Percentiles rank a stretch among this genome's conserved stretches.
These are phyloP conservation scores for Lagenidium giganteum DNA, from an alignment of 352 stramenopile genomes.

Conservation along the genomic window DNA sequence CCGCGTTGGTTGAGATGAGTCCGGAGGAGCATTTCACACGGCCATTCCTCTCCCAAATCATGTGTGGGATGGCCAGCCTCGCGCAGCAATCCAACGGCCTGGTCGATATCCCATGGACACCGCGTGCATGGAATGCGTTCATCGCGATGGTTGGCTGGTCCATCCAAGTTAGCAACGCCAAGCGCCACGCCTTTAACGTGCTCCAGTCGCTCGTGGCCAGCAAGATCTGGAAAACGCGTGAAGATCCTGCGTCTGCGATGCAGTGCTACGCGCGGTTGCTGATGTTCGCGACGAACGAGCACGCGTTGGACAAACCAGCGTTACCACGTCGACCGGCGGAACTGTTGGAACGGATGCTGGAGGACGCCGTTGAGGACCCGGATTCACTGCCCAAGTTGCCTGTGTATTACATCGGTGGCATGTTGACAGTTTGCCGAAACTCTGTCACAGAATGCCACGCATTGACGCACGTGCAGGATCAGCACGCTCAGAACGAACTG, in stretches of 20 bases:
- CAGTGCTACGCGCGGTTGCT: slow-evolving; percentile 64
- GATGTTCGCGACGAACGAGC: slow-evolving; percentile 48
- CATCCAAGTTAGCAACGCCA: not conserved
- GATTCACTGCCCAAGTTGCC: too few relatives aligned
- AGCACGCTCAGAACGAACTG: too few relatives aligned
- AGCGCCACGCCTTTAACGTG: slow-evolving; percentile 54
- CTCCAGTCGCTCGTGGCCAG: slow-evolving; percentile 53
- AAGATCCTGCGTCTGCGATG: slow-evolving; percentile 46
- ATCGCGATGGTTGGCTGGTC: not conserved
- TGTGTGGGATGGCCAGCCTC: slow-evolving; percentile 38
- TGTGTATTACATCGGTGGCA: slow-evolving; percentile 50
- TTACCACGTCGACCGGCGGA: slow-evolving; percentile 28
- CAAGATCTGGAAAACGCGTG: slow-evolving; percentile 46
- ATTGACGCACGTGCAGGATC: too few relatives aligned
- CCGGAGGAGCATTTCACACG: slow-evolving; percentile 51
- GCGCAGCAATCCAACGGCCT: too few relatives aligned
- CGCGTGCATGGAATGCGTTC: too few relatives aligned
- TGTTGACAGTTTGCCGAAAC: too few relatives aligned
- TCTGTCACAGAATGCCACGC: too few relatives aligned
- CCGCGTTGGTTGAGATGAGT: slow-evolving; percentile 50
- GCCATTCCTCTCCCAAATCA: slow-evolving; percentile 59
- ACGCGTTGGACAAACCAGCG: slow-evolving; percentile 25
- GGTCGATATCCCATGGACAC: too few relatives aligned
- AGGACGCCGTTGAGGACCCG: too few relatives aligned
- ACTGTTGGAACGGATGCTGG: too few relatives aligned